Evolutionary conservation across 139 green algal species (phyloP), one percentile per base, ranked within the genome.

Genomic region (Chlamydomonas asymmetrica): DNA sequence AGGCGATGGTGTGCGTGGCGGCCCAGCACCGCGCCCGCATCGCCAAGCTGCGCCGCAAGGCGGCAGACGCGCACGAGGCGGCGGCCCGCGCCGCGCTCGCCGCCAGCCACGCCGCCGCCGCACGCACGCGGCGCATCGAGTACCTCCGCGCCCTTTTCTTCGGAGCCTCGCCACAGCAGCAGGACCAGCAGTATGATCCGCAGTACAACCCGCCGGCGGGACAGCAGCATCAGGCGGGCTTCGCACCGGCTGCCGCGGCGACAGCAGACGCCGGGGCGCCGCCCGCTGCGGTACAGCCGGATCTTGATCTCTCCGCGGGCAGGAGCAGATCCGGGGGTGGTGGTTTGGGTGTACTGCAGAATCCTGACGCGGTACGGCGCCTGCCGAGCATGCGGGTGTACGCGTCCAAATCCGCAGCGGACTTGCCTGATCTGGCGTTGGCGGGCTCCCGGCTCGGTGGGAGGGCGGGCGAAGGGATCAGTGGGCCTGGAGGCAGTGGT

Each of bases 91-190:
- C 79, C 82, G 60, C 78, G 61, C 38, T 88, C 72, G 50, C 74
- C 43, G 49, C 72, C 32, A 77, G 76, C 25, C 37, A 68, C 63
- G 34, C 34, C 49, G 79, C 34, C 1, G 31, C 87, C 20, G 83
- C 88, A 35, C 79, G 82, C 23, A 80, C 64, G 37, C 75, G 76
- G 23, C 74, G 90, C 7, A 86, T 94, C 27, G 73, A 57, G 2
- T 71, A 79, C 23, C 84, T 94, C 66, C 92, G 92, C 80, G 77
- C 76, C 27, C n/a, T n/a, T n/a, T n/a, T n/a, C n/a, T 38, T n/a
- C n/a, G n/a, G n/a, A n/a, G n/a, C n/a, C n/a, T n/a, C n/a, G n/a
- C n/a, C n/a, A n/a, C n/a, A n/a, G n/a, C n/a, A n/a, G n/a, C n/a
- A n/a, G n/a, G n/a, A n/a, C n/a, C n/a, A n/a, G n/a, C n/a, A n/a